phyloP scores from a whole-genome alignment of 2,329 filamentous ascomycete species.

The Pseudogymnoascus sp. region DNA sequence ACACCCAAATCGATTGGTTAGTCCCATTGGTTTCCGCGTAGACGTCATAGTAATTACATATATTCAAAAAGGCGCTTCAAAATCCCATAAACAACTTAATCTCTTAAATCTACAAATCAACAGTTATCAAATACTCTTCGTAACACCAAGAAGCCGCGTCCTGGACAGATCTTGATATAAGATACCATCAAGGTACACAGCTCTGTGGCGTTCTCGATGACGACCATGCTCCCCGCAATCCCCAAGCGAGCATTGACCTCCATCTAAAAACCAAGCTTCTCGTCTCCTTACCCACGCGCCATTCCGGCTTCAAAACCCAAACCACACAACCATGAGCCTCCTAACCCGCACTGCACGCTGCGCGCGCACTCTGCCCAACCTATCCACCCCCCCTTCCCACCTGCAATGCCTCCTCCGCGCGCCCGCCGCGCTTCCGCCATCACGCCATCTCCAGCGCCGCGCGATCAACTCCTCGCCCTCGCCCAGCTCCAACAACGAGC shows the following conservation, averaged over 20 bases:
- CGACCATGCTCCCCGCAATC: not conserved
- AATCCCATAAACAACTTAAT: not conserved
- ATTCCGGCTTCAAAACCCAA: not conserved
- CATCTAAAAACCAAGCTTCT: constrained; percentile 1
- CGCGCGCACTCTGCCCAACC: not conserved
- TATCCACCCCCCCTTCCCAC: not conserved
- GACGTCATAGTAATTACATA: not conserved
- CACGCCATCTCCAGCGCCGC: constrained; percentile 7
- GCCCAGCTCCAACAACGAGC: not conserved
- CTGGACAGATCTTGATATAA: not conserved
- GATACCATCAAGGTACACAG: not conserved
- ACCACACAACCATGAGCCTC: not conserved
- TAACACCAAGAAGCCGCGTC: not conserved
- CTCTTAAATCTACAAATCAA: not conserved
- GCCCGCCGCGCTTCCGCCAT: not conserved
- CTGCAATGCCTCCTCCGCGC: constrained; percentile 5
- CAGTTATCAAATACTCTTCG: not conserved
- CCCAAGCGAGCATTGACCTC: not conserved
- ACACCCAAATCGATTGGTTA: not conserved
- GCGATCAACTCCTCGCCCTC: not conserved
- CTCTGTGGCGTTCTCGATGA: not conserved
- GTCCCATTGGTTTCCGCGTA: not conserved
- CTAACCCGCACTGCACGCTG: not conserved
- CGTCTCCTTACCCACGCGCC: not conserved
- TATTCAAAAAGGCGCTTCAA: not conserved